Conservation (phyloP, 179 eudicot genomes). For the Spergularia azorica region DNA sequence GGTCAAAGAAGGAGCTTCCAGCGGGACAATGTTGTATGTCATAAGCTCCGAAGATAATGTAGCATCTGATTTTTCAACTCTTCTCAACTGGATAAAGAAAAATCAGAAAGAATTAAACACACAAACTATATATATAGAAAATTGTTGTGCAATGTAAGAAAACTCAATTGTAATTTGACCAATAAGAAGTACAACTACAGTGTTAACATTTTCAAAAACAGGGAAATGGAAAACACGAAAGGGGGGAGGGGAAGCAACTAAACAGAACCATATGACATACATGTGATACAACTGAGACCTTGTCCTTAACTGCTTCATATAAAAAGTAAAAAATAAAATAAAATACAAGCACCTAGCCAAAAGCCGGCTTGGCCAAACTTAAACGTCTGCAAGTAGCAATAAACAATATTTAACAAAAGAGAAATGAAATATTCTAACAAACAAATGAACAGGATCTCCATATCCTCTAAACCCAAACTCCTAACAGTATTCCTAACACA, state of each 20-base stretch:
- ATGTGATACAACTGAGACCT: no score
- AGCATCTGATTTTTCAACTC: constrained; percentile 68
- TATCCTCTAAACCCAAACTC: no score
- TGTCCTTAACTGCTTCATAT: no score
- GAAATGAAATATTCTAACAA: no score
- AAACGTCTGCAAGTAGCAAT: no score
- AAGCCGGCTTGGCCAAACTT: no score
- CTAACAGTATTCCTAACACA: no score
- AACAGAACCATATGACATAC: neutral
- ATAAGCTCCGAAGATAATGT: constrained; percentile 70
- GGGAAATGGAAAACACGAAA: neutral
- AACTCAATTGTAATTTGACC: neutral
- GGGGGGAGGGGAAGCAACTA: neutral
- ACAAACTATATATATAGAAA: neutral
- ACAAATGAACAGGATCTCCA: no score
- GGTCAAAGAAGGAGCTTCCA: constrained; percentile 86
- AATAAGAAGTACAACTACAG: neutral
- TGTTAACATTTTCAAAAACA: neutral
- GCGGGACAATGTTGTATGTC: constrained; percentile 89
- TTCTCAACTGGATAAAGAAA: constrained; percentile 52
- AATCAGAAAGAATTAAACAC: constrained; percentile 9
- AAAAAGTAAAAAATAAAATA: no score
- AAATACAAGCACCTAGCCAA: no score
- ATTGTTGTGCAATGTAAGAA: neutral
- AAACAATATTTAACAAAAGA: no score